phyloP scores from a whole-genome alignment of 495 filamentous ascomycete genomes.

The Umbilicaria muhlenbergii region DNA sequence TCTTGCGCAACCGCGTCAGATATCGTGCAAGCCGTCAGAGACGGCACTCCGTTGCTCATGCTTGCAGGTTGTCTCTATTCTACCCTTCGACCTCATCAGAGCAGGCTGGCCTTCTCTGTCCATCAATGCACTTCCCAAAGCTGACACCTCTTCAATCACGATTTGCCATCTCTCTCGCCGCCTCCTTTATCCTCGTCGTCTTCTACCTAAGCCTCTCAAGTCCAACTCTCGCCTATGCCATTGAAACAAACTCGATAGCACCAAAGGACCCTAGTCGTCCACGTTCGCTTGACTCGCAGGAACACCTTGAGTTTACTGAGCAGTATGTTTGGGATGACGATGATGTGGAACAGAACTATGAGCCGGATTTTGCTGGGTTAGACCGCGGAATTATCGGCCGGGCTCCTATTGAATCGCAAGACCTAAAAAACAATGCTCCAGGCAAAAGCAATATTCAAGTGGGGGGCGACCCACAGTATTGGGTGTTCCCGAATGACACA shows the following conservation, averaged over 20 bases:
- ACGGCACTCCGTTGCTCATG: too few species aligned
- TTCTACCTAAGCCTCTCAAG: slow-evolving; percentile 39
- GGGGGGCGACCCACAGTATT: slow-evolving; percentile 41
- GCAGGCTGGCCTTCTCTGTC: slow-evolving; percentile 3
- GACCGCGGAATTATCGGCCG: slow-evolving; percentile 49
- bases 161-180: slow-evolving; percentile 46
- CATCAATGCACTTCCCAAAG: slow-evolving; percentile 38
- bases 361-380: slow-evolving; percentile 41
- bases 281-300: slow-evolving; percentile 15
- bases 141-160: slow-evolving; percentile 52
- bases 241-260: slow-evolving; percentile 28
- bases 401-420: slow-evolving; percentile 25
- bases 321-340: slow-evolving; percentile 15
- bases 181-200: slow-evolving; percentile 35
- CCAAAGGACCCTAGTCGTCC: slow-evolving; percentile 31
- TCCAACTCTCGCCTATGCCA: slow-evolving; percentile 42
- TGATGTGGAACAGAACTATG: slow-evolving; percentile 29
- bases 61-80: background rate
- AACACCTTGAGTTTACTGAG: slow-evolving; percentile 18
- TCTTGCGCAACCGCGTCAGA: too few species aligned
- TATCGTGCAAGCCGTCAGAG: too few species aligned
- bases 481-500: slow-evolving; percentile 31
- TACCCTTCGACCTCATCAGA: background rate
- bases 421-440: slow-evolving; percentile 50
- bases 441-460: slow-evolving; percentile 31